phyloP scores from a whole-genome alignment of 2,329 filamentous ascomycete species.

The Xylariaceae sp. region DNA sequence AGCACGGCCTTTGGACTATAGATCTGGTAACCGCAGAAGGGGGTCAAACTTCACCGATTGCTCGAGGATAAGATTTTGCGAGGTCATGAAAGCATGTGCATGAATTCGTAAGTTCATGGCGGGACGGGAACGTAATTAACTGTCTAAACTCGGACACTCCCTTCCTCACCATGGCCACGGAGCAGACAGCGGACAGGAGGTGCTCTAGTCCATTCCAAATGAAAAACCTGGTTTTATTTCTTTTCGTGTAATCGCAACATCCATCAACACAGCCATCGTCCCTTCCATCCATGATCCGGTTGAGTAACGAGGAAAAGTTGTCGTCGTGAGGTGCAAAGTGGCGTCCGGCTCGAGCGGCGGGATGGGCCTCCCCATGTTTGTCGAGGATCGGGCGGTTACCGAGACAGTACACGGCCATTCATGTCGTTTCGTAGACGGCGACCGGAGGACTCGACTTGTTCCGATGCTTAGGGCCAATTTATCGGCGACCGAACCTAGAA shows the following conservation, averaged over 20 bases:
- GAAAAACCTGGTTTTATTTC: slow-evolving; percentile 30
- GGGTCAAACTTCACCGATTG: too few species aligned
- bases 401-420: slow-evolving; percentile 3
- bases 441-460: slow-evolving; percentile 14
- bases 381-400: slow-evolving; percentile 7
- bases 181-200: slow-evolving; percentile 12
- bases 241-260: slow-evolving; percentile 28
- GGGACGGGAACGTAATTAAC: slow-evolving; percentile 25
- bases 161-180: slow-evolving; percentile 17
- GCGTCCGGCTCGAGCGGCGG: too few species aligned
- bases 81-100: slow-evolving; percentile 16
- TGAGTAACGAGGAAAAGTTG: slow-evolving; percentile 10
- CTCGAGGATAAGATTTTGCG: slow-evolving; percentile 5
- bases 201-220: slow-evolving; percentile 24
- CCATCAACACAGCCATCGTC: slow-evolving; percentile 19
- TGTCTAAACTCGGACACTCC: slow-evolving; percentile 23
- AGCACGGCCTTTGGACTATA: too few species aligned
- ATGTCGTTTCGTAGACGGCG: slow-evolving; percentile 15
- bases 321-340: slow-evolving; percentile 10
- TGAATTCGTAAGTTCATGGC: slow-evolving; percentile 21
- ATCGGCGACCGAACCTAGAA: slow-evolving; percentile 96
- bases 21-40: too few species aligned
- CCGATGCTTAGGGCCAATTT: slow-evolving; percentile 34
- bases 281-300: slow-evolving; percentile 17
- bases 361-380: slow-evolving; percentile 4